Percentiles rank a stretch among this genome's conserved stretches.
phyloP scores from a whole-genome alignment of 129 eudicot species.

The Pulicaria dysenterica region DNA sequence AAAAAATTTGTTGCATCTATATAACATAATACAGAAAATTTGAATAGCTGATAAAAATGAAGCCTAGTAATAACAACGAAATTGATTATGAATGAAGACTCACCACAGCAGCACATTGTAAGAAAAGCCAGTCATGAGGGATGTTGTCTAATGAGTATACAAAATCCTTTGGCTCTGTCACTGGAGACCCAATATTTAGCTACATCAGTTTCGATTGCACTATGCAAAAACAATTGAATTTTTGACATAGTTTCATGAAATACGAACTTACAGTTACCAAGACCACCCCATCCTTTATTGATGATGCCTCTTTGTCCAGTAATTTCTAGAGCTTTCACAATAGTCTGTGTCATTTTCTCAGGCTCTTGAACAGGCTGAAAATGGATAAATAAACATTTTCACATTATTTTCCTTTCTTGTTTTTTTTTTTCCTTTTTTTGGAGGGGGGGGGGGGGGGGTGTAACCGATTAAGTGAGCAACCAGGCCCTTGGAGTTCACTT shows the following conservation, averaged over 20 bases:
- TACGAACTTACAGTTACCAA: constrained; percentile 62
- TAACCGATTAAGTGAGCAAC: not conserved
- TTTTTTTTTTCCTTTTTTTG: no score
- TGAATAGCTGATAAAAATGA: not conserved
- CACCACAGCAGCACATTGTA: constrained; percentile 97
- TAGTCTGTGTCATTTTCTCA: constrained; percentile 83
- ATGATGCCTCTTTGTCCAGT: constrained; percentile 51
- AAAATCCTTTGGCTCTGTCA: constrained; percentile 86
- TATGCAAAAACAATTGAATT: constrained; percentile 2
- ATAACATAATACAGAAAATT: constrained; percentile 1
- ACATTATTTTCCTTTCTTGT: not conserved
- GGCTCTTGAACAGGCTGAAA: constrained; percentile 98
- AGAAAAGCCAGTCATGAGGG: constrained; percentile 99
- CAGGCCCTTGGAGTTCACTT: not conserved
- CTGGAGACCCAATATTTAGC: constrained; percentile 43
- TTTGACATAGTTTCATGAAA: not conserved
- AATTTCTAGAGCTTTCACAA: constrained; percentile 68
- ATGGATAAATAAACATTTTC: constrained; percentile 7
- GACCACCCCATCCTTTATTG: constrained; percentile 52
- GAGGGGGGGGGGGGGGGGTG: not conserved
- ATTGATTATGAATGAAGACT: constrained; percentile 34
- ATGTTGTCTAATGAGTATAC: constrained; percentile 79
- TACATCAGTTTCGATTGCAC: constrained; percentile 11
- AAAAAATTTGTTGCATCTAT: not conserved
- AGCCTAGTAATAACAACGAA: not conserved